These are phyloP conservation scores for Penicillium robsamsonii DNA, from an alignment of 495 filamentous ascomycete species.

Conservation along the genomic window DNA sequence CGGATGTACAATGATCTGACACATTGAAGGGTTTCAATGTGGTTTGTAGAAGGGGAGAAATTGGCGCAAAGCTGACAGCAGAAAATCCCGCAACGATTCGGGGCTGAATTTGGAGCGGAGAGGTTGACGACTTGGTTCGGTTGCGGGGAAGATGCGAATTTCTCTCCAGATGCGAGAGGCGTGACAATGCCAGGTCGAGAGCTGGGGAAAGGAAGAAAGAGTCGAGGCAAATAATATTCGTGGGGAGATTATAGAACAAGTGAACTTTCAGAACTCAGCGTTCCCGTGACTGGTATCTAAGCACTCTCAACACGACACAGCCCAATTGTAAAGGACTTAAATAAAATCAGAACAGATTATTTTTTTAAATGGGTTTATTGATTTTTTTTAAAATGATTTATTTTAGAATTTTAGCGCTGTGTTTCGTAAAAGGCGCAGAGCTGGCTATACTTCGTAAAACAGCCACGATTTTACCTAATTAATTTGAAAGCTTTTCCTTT, in stretches of 20 bases:
- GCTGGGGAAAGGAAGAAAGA: conserved; percentile 6
- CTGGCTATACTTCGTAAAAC: conserved; percentile 18
- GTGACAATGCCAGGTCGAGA: neutral
- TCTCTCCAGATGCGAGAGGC: conserved; percentile 2
- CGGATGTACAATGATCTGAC: conserved; percentile 18
- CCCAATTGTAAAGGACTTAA: conserved; percentile 16
- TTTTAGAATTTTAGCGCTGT: conserved; percentile 3
- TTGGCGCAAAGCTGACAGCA: conserved; percentile 19
- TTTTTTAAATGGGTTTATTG: neutral
- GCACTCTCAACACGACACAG: conserved; percentile 18
- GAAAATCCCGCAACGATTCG: conserved; percentile 31
- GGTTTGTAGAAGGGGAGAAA: neutral
- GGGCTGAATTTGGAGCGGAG: conserved; percentile 28
- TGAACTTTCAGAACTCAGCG: conserved; percentile 15
- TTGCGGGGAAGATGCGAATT: conserved; percentile 29
- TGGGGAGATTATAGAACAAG: conserved; percentile 14
- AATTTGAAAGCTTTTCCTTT: neutral
- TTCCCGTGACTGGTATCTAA: conserved; percentile 34
- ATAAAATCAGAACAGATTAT: too few species aligned
- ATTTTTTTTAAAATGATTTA: neutral
- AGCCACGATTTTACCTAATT: conserved; percentile 22
- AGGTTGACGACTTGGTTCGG: conserved; percentile 20
- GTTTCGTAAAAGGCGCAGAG: neutral
- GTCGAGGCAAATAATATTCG: conserved; percentile 10
- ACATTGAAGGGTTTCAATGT: conserved; percentile 26